phyloP scores from a whole-genome alignment of 805 yeast species.

The Starmerella vaccinii region DNA sequence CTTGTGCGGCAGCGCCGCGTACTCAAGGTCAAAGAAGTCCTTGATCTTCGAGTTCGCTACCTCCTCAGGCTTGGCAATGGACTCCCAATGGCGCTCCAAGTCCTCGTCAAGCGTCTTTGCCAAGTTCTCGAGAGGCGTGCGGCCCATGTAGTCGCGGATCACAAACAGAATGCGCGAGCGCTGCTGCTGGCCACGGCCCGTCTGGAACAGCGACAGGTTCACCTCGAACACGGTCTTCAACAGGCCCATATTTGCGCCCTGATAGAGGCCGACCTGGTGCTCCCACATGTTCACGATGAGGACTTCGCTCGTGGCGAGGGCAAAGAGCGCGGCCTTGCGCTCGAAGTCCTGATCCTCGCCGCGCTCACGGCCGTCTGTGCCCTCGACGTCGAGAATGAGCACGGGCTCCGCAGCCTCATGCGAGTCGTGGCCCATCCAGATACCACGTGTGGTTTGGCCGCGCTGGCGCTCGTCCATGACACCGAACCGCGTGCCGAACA shows the following conservation, averaged over 20 bases:
- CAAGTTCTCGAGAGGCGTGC: conserved; percentile 67
- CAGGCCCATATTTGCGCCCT: conserved; percentile 95
- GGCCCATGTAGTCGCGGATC: conserved; percentile 82
- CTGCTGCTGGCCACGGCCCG: conserved; percentile 32
- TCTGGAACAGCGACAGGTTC: conserved; percentile 73
- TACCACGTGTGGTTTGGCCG: conserved; percentile 85
- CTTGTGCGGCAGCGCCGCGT: conserved; percentile 77
- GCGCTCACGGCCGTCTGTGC: conserved; percentile 94
- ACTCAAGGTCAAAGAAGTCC: conserved; percentile 78
- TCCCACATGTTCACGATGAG: conserved; percentile 94
- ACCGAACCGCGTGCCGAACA: conserved; percentile 80
- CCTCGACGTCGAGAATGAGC: conserved; percentile 89
- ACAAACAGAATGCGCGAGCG: conserved; percentile 52
- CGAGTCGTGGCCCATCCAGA: conserved; percentile 57
- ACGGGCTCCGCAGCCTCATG: conserved; percentile 11
- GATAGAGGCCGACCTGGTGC: conserved; percentile 90
- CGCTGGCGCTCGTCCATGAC: conserved; percentile 80
- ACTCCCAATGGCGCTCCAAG: conserved; percentile 66
- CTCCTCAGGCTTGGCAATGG: conserved; percentile 61
- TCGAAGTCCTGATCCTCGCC: conserved; percentile 99
- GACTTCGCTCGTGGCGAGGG: conserved; percentile 82
- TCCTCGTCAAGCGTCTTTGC: conserved; percentile 61
- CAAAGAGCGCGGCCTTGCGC: conserved; percentile 90
- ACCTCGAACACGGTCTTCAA: conserved; percentile 95
- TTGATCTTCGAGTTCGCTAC: conserved; percentile 44